Conservation (phyloP, 169 alveolate species). For the Besnoitia besnoiti region DNA sequence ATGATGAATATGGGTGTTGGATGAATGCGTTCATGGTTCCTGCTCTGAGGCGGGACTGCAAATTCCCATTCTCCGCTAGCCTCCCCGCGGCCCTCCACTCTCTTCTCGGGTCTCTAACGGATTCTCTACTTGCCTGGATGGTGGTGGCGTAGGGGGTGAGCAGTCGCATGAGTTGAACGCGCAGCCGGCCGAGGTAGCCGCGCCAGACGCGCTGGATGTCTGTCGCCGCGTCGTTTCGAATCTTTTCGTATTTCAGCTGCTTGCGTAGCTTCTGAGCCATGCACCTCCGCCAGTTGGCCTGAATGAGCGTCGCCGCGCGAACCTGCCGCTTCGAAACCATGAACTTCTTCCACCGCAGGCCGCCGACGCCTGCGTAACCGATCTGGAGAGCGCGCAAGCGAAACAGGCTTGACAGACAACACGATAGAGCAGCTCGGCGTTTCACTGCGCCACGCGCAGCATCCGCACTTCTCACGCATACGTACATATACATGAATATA, state of each 20-base stretch:
- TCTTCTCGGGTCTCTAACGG: too few species aligned
- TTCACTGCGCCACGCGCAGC: too few species aligned
- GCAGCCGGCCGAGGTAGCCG: conserved; percentile 33
- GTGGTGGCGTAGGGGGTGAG: conserved; percentile 42
- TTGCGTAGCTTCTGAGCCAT: background rate
- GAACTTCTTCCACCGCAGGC: conserved; percentile 25
- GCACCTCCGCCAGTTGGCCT: background rate
- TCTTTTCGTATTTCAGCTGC: background rate
- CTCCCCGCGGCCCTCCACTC: too few species aligned
- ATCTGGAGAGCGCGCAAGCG: background rate
- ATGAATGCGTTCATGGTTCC: too few species aligned
- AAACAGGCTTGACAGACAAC: background rate
- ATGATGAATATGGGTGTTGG: too few species aligned
- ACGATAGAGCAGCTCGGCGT: background rate
- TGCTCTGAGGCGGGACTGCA: too few species aligned
- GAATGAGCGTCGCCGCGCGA: conserved; percentile 31
- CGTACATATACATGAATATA: too few species aligned
- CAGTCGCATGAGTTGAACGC: conserved; percentile 34
- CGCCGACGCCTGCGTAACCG: conserved; percentile 33
- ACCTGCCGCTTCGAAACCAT: background rate
- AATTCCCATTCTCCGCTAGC: too few species aligned
- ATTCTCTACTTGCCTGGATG: conserved; percentile 44
- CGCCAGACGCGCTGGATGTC: conserved; percentile 45
- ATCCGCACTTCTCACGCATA: too few species aligned
- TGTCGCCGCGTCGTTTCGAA: background rate